A percentile compares a stretch with the other conserved stretches of the same genome.
These are phyloP conservation scores for Periconia sp. DNA, from an alignment of 2,329 filamentous ascomycete genomes.

Conservation along the genomic window DNA sequence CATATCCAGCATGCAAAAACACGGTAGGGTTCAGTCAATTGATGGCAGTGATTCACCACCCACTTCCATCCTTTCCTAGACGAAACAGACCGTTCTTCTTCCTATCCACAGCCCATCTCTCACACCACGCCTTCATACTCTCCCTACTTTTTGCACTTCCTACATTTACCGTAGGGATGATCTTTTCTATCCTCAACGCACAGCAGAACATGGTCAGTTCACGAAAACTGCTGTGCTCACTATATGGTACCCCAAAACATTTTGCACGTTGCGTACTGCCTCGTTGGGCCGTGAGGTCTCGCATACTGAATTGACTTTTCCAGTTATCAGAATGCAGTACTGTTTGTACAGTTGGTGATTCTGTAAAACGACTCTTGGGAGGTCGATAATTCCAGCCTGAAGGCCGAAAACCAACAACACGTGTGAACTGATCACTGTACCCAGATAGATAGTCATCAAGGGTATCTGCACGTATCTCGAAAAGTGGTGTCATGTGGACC, in stretches of 20 bases:
- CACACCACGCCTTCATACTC: constrained; percentile 67
- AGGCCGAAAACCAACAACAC: constrained; percentile 87
- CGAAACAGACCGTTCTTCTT: constrained; percentile 62
- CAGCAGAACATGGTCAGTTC: constrained; percentile 94
- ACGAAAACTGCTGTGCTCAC: constrained; percentile 91
- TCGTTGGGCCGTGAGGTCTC: constrained; percentile 76
- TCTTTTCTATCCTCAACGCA: constrained; percentile 79
- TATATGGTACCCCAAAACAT: constrained; percentile 94
- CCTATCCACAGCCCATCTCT: constrained; percentile 64
- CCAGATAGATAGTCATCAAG: constrained; percentile 83
- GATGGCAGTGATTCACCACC: neutral
- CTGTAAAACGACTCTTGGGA: constrained; percentile 62
- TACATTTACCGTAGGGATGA: constrained; percentile 94
- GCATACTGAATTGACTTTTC: constrained; percentile 71
- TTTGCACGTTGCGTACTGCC: constrained; percentile 80
- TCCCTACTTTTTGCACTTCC: constrained; percentile 64
- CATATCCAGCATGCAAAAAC: no score
- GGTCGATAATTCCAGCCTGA: constrained; percentile 93
- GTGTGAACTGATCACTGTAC: constrained; percentile 79
- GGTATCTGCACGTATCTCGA: constrained; percentile 90
- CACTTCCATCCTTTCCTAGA: constrained; percentile 20
- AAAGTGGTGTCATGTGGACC: constrained; percentile 96
- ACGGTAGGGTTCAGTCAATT: no score
- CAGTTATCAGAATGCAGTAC: constrained; percentile 71
- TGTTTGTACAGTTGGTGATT: constrained; percentile 64